These are phyloP conservation scores for Paradendryphiella salina DNA, from an alignment of 2,329 filamentous ascomycete genomes.

Conservation along the genomic window DNA sequence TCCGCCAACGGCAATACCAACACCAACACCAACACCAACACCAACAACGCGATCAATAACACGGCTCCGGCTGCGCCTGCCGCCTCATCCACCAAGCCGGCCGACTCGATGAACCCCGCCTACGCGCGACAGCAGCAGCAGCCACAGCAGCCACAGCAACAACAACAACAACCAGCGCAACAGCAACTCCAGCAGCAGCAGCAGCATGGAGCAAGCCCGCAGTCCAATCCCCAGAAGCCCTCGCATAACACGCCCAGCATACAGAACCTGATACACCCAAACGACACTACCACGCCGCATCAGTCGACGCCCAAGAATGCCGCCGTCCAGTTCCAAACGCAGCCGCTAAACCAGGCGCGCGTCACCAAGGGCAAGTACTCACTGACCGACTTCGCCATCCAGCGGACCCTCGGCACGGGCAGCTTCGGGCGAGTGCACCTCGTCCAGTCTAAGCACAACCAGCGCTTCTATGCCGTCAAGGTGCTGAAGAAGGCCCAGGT, in stretches of 20 bases:
- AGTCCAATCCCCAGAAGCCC: conserved; percentile 33
- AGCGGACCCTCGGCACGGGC: conserved; percentile 90
- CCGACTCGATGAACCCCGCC: conserved; percentile 49
- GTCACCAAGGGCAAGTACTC: conserved; percentile 98
- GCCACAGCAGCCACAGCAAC: conserved; percentile 12
- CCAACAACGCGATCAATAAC: conserved; percentile 9
- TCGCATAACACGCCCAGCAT: conserved; percentile 77
- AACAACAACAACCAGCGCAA: conserved; percentile 11
- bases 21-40: conserved; percentile 16
- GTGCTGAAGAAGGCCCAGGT: conserved; percentile 98
- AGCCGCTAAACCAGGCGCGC: conserved; percentile 52
- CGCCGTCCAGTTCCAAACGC: conserved; percentile 45
- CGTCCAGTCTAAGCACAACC: conserved; percentile 97
- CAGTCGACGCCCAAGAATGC: conserved; percentile 38
- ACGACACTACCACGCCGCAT: conserved; percentile 35
- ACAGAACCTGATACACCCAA: conserved; percentile 77
- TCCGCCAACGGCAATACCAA: conserved; percentile 17
- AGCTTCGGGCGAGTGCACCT: conserved; percentile 96
- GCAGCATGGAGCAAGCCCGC: conserved; percentile 37
- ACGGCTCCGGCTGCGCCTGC: conserved; percentile 18
- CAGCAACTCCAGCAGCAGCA: conserved; percentile 3
- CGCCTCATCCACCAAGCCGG: conserved; percentile 35
- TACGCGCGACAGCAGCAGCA: conserved; percentile 26
- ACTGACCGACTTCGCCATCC: conserved; percentile 83
- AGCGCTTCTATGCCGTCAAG: conserved; percentile 97